Conservation (phyloP, 371 early-diverging fungal species). For the Rhizopus sp. region DNA sequence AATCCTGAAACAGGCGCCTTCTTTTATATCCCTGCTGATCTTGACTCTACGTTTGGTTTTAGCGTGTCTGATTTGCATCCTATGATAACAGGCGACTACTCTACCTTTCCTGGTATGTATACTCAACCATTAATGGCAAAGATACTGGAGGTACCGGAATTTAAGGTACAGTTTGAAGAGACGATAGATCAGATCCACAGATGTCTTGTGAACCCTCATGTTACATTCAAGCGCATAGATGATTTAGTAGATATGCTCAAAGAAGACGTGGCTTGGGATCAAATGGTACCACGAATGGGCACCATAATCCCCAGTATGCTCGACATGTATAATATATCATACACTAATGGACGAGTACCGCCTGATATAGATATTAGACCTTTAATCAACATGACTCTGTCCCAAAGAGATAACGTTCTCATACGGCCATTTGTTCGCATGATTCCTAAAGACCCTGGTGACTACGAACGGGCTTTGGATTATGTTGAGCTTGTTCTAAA, state of each 20-base stretch:
- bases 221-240: constrained; percentile 28
- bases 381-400: too few species aligned
- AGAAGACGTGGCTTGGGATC: constrained; percentile 46
- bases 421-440: too few species aligned
- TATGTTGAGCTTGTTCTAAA: too few species aligned
- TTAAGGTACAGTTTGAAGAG: constrained; percentile 17
- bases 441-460: too few species aligned
- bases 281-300: neutral
- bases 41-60: constrained; percentile 18
- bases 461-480: too few species aligned
- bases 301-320: too few species aligned
- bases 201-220: constrained; percentile 23
- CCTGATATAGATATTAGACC: too few species aligned
- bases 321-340: too few species aligned
- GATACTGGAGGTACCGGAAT: constrained; percentile 20
- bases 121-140: constrained; percentile 12
- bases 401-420: too few species aligned
- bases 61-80: constrained; percentile 7
- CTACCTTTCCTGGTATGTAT: constrained; percentile 9
- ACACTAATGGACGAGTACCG: too few species aligned
- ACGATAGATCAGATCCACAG: constrained; percentile 19
- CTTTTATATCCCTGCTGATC: constrained; percentile 20
- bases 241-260: constrained; percentile 25
- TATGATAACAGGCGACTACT: constrained; percentile 22
- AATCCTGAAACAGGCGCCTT: constrained; percentile 10